Base-by-base conservation (phyloP, 2,329 filamentous ascomycete species). In the Magnaporthiopsis poae region DNA sequence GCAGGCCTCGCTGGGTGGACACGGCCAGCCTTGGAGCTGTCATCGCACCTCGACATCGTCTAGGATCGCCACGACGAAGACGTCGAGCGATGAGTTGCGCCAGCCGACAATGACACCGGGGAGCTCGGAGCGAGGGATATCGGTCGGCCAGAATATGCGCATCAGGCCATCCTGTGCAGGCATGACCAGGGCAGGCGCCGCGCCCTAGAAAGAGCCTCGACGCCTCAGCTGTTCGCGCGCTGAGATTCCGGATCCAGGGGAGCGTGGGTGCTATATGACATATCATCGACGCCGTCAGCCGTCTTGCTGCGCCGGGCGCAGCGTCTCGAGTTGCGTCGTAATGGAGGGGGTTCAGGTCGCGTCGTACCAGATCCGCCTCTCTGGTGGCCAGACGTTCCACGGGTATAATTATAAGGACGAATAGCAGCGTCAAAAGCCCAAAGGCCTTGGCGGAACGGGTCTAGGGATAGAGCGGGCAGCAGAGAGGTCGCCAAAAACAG, bases 61-160 rank as follows among this genome's bases (percentile, higher is more conserved):
- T 69, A 99, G 80, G 62, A 98, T 86, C 33, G 92, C 89, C 64
- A 98, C 88, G 56, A 98, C 93, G 73, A 98, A 90, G 62, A 98
- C 82, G 77, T 99, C 95, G 65, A 92, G 81, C 63, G 89, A 88
- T 56, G 94, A 97, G 77, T 99, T 99, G 73, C 90, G 88, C 92
- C 94, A 99, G 74, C 95, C 95, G 62, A 99, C 90, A 70, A 99
- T 87, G 68, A 97, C 90, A 61, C 94, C 95, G 60, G 91, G 86
- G 67, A 86, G 82, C 71, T 87, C 85, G 66, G 88, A 90, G 77
- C 83, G 84, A 66, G 86, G 84, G 74, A 91, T 87, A 79, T 96
- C 93, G 74, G 90, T 90, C 73, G 95, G 96, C 95, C 95, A 99
- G 81, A 99, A 98, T 81, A 99, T 88, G 82, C 95, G 92, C 88